Base-by-base conservation (phyloP, 371 early-diverging fungal genomes). In the Rhizopus sp. region DNA sequence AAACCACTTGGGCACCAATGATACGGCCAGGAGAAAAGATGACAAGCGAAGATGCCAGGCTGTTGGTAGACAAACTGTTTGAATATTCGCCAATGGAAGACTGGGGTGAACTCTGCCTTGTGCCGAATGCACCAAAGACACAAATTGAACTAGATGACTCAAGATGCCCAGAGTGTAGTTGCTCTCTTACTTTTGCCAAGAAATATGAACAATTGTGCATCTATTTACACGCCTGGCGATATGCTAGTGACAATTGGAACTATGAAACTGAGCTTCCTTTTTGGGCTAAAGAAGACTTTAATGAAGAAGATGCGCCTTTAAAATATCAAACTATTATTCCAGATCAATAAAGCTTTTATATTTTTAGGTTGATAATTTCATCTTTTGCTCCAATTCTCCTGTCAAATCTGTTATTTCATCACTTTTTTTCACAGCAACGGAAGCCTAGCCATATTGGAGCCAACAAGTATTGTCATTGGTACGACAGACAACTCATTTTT, bases 141-240 rank as follows among this genome's bases (percentile, higher is more conserved):
- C 16, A 17, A 5, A 51, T 32, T 23, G 38, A 44, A 7, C 6
- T 31, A 6, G 58, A 53, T 29, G 55, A 58, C 23, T 63, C 58
- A 37, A 59, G 63, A 55, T 83, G 81, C 55, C 37, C 39, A 5
- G 87, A 88, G 33, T 92, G 90, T 61, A 60, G 69, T 3, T 59
- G 72, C 5, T 59, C 67, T 3, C 66, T 84, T 23, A 60, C 83
- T 10, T 66, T 75, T 0, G 94, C 94, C 55, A 93, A 93, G 3
- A 69, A 67, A 4, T 83, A 83, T n/a, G 86, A 90, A 40, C 84
- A 93, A 62, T 72, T 94, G 35, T 69, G 72, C 32, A 93, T 97
- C 58, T 96, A 87, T 84, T 81, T 96, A 46, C 95, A 96, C 68
- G 90, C 92, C 8, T 89, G 84, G 82, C 77, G 78, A 56, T 94